Conservation (phyloP, 2,329 filamentous ascomycete genomes). For the Plectosphaerella cucumerina region DNA sequence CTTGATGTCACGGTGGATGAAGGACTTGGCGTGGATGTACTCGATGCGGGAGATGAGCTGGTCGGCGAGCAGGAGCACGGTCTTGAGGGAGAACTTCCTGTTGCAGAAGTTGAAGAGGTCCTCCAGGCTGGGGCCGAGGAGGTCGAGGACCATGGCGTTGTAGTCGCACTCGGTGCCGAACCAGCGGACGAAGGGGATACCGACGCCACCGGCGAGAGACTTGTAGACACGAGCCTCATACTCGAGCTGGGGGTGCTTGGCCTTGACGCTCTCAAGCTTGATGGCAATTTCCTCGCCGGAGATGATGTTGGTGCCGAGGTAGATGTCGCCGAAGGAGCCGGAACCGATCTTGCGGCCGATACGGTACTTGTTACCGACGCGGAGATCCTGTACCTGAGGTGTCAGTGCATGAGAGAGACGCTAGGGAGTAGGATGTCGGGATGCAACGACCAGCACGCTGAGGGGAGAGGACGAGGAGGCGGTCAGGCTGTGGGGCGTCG, state of each 20-base stretch:
- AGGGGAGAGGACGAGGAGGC: too few relatives aligned
- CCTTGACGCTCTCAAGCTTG: slow-evolving; percentile 99
- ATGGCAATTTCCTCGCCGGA: slow-evolving; percentile 99
- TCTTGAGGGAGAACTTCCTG: slow-evolving; percentile 99
- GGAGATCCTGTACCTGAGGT: slow-evolving; percentile 68
- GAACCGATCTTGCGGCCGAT: slow-evolving; percentile 99
- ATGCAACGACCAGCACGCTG: too few relatives aligned
- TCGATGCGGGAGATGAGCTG: slow-evolving; percentile 99
- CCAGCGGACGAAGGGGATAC: slow-evolving; percentile 98
- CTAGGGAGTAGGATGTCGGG: too few relatives aligned
- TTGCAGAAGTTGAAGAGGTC: slow-evolving; percentile 99
- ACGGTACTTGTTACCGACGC: slow-evolving; percentile 99
- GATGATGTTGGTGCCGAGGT: slow-evolving; percentile 98
- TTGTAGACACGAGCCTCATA: slow-evolving; percentile 96
- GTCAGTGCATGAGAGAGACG: too few relatives aligned
- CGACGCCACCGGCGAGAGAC: slow-evolving; percentile 89
- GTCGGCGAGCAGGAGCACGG: slow-evolving; percentile 90
- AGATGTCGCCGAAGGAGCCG: slow-evolving; percentile 97
- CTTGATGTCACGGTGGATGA: slow-evolving; percentile 99
- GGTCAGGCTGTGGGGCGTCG: too few relatives aligned
- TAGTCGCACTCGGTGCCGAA: slow-evolving; percentile 99
- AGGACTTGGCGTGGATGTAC: slow-evolving; percentile 99
- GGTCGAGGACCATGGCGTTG: slow-evolving; percentile 98
- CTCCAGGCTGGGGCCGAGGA: slow-evolving; percentile 91
- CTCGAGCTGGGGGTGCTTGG: slow-evolving; percentile 97